phyloP scores from a whole-genome alignment of 176 grass and related monocot genomes.

The Eragrostis nindensis region DNA sequence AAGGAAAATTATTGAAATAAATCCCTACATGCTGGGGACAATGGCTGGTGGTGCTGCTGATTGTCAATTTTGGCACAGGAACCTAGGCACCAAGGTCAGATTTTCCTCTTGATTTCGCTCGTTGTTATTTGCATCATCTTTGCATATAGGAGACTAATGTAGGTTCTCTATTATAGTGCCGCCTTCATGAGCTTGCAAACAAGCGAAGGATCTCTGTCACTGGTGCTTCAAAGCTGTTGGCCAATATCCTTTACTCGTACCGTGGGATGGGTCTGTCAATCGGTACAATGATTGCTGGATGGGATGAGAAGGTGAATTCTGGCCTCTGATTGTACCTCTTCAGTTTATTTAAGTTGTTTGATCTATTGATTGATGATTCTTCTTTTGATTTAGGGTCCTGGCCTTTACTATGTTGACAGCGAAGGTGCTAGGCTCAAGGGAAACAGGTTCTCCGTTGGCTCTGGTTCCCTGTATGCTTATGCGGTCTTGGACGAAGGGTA shows the following conservation, averaged over 20 bases:
- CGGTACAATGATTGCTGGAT: slow-evolving; percentile 98
- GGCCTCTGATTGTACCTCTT: not conserved
- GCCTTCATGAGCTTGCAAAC: slow-evolving; percentile 92
- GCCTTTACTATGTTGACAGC: slow-evolving; percentile 96
- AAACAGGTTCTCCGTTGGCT: slow-evolving; percentile 88
- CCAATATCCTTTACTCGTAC: slow-evolving; percentile 91
- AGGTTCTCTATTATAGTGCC: slow-evolving; percentile 55
- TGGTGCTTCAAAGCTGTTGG: slow-evolving; percentile 83
- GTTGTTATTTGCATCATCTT: not conserved
- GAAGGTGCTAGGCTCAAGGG: slow-evolving; percentile 93
- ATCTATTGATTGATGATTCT: not conserved
- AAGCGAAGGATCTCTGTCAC: slow-evolving; percentile 90
- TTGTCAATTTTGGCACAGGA: slow-evolving; percentile 98
- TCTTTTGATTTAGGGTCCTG: slow-evolving; percentile 71
- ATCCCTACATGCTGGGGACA: slow-evolving; percentile 97
- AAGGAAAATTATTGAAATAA: slow-evolving; percentile 99
- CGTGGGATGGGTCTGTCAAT: slow-evolving; percentile 93
- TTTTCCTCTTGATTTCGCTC: not conserved
- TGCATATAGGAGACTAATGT: slow-evolving; percentile 11
- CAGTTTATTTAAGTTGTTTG: slow-evolving; percentile 3
- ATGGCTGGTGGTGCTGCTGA: slow-evolving; percentile 97
- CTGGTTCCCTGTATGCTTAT: slow-evolving; percentile 94
- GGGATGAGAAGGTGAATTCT: slow-evolving; percentile 81
- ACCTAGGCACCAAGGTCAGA: slow-evolving; percentile 87
- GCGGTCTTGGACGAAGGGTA: slow-evolving; percentile 88